Evolutionary conservation across 2,329 filamentous ascomycete genomes (phyloP).

Genomic region (Ophiostoma sp.): DNA sequence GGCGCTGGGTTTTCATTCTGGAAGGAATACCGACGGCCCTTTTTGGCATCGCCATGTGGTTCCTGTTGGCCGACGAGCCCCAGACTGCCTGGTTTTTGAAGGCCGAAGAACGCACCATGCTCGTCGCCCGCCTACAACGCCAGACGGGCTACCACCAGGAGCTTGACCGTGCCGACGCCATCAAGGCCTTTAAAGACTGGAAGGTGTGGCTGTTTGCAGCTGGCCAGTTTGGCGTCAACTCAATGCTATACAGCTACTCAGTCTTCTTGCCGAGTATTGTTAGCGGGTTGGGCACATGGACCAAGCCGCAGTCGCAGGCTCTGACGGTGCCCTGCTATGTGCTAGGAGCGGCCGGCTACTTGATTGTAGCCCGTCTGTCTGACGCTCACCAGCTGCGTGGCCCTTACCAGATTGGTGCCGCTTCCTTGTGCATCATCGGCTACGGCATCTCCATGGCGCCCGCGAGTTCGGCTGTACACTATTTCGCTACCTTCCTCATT

Average conservation of each 20-base stretch:
- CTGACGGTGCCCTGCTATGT: slow-evolving; percentile 69
- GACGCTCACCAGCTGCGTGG: slow-evolving; percentile 60
- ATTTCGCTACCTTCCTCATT: slow-evolving; percentile 70
- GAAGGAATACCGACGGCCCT: slow-evolving; percentile 22
- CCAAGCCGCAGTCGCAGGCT: slow-evolving; percentile 56
- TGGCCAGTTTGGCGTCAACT: slow-evolving; percentile 62
- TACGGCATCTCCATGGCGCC: slow-evolving; percentile 60
- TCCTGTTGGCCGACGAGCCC: slow-evolving; percentile 3
- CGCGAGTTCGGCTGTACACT: slow-evolving; percentile 57
- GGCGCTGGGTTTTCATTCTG: slow-evolving; percentile 47
- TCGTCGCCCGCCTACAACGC: slow-evolving; percentile 13
- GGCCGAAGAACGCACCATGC: not conserved
- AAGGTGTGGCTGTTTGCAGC: slow-evolving; percentile 62
- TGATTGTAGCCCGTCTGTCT: slow-evolving; percentile 57
- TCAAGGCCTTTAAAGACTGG: slow-evolving; percentile 56
- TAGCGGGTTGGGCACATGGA: slow-evolving; percentile 58
- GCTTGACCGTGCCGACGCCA: slow-evolving; percentile 53
- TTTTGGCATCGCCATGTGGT: slow-evolving; percentile 9
- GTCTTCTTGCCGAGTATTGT: slow-evolving; percentile 72
- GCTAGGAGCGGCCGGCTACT: slow-evolving; percentile 61
- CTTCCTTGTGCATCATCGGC: slow-evolving; percentile 55
- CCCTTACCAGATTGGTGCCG: slow-evolving; percentile 52
- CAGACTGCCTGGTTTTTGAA: not conserved
- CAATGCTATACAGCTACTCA: slow-evolving; percentile 67
- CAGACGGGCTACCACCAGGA: slow-evolving; percentile 37